These are phyloP conservation scores for Lablab purpureus DNA, from an alignment of 306 rosid genomes.

Conservation along the genomic window DNA sequence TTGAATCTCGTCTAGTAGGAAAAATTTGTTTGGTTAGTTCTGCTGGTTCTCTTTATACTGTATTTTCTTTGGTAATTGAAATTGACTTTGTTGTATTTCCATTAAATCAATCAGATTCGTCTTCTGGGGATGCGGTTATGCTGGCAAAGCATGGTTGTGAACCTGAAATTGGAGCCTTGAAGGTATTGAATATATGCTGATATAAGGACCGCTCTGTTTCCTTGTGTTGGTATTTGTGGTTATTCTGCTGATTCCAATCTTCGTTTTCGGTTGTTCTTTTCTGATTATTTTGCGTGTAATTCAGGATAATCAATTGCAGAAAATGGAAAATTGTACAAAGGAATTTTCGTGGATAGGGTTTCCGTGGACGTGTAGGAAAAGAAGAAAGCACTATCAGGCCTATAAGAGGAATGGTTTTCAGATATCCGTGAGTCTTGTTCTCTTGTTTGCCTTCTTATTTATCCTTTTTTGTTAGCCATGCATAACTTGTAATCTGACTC, in stretches of 20 bases:
- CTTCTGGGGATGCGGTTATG: slow-evolving; percentile 30
- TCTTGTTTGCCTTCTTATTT: not conserved
- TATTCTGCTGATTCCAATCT: not conserved
- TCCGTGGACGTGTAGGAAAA: slow-evolving; percentile 70
- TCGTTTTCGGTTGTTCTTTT: not conserved
- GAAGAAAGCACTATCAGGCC: slow-evolving; percentile 70
- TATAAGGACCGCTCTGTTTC: not conserved
- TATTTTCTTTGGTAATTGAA: not conserved
- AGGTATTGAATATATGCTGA: slow-evolving; percentile 59
- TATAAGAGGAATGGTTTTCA: slow-evolving; percentile 68
- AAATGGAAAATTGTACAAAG: slow-evolving; percentile 39
- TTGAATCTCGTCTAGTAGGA: not conserved
- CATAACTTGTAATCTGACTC: slow-evolving; percentile 25
- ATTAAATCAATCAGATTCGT: slow-evolving; percentile 51
- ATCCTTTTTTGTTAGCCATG: not conserved
- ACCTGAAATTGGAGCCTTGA: slow-evolving; percentile 44
- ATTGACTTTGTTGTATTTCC: not conserved
- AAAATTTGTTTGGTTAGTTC: not conserved
- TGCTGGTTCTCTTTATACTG: not conserved
- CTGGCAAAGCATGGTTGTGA: slow-evolving; percentile 47
- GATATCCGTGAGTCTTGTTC: slow-evolving; percentile 65
- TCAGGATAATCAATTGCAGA: slow-evolving; percentile 60
- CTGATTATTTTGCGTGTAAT: not conserved
- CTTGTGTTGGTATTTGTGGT: not conserved
- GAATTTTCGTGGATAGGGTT: slow-evolving; percentile 78